phyloP scores from a whole-genome alignment of 2,329 filamentous ascomycete genomes.

The Ustilaginoidea virens region DNA sequence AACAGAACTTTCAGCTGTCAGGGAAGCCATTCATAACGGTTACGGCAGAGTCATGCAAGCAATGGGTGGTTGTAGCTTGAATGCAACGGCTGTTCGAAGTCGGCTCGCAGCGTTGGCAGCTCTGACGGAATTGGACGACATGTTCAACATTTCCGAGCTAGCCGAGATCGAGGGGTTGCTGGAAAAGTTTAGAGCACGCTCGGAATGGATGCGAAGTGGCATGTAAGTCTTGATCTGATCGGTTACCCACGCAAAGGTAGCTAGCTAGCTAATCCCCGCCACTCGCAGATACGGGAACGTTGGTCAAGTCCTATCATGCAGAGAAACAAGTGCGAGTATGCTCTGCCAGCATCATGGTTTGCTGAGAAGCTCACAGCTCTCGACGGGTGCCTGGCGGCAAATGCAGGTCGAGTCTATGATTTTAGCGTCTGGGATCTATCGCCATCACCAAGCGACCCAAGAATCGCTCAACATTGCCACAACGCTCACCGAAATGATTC shows the following conservation, averaged over 20 bases:
- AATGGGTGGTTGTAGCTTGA: constrained; percentile 32
- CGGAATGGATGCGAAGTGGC: constrained; percentile 69
- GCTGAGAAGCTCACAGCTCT: constrained; percentile 43
- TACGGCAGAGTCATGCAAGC: constrained; percentile 44
- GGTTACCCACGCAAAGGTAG: neutral
- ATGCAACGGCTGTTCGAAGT: constrained; percentile 35
- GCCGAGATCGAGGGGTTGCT: constrained; percentile 48
- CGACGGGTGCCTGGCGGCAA: constrained; percentile 46
- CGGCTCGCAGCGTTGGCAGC: constrained; percentile 51
- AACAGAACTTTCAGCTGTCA: constrained; percentile 36
- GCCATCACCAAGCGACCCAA: constrained; percentile 68
- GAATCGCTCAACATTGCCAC: constrained; percentile 79
- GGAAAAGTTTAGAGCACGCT: constrained; percentile 46
- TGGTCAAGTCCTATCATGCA: constrained; percentile 64
- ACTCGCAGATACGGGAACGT: constrained; percentile 63
- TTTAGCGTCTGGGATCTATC: constrained; percentile 57
- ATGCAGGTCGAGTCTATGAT: constrained; percentile 67
- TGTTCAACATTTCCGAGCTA: constrained; percentile 44
- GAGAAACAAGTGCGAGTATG: constrained; percentile 69
- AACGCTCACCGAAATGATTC: constrained; percentile 63
- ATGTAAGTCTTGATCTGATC: constrained; percentile 35
- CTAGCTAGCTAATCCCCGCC: too few species aligned
- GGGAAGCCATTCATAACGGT: constrained; percentile 45
- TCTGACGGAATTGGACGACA: constrained; percentile 68
- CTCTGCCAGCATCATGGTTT: constrained; percentile 56